Conservation (phyloP, 805 yeast genomes). For the Wickerhamiella occidentalis region DNA sequence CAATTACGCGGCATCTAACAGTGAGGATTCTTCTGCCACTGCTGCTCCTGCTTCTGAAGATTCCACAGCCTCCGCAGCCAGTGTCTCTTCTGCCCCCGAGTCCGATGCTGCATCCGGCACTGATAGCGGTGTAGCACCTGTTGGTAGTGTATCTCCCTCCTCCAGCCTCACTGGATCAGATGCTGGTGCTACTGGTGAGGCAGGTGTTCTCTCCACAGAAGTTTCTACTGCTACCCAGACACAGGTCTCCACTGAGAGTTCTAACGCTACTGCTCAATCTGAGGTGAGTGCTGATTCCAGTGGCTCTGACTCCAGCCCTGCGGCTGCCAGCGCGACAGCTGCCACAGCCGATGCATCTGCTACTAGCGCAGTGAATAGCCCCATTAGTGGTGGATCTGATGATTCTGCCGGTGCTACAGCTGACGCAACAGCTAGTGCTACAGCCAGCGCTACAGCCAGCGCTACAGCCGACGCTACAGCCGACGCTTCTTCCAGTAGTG, state of each 20-base stretch:
- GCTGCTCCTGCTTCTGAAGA: slow-evolving; percentile 8
- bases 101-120: background rate
- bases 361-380: too few species aligned
- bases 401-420: too few species aligned
- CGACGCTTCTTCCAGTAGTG: slow-evolving; percentile 13
- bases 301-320: background rate
- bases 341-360: too few species aligned
- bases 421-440: too few species aligned
- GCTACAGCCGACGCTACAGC: too few species aligned
- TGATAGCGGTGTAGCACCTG: slow-evolving; percentile 6
- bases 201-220: slow-evolving; percentile 7
- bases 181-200: slow-evolving; percentile 1
- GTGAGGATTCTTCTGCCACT: slow-evolving; percentile 6
- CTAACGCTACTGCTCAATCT: background rate
- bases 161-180: background rate
- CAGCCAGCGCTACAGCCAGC: too few species aligned
- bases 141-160: background rate
- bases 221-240: background rate
- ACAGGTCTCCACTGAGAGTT: background rate
- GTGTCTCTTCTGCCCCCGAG: background rate
- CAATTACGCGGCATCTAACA: background rate
- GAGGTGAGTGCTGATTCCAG: background rate
- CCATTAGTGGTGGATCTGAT: too few species aligned
- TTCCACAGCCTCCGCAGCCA: background rate
- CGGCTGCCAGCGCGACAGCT: too few species aligned